phyloP scores from a whole-genome alignment of 768 basidiomycete species.

The Lactifluus hygrophoroides region DNA sequence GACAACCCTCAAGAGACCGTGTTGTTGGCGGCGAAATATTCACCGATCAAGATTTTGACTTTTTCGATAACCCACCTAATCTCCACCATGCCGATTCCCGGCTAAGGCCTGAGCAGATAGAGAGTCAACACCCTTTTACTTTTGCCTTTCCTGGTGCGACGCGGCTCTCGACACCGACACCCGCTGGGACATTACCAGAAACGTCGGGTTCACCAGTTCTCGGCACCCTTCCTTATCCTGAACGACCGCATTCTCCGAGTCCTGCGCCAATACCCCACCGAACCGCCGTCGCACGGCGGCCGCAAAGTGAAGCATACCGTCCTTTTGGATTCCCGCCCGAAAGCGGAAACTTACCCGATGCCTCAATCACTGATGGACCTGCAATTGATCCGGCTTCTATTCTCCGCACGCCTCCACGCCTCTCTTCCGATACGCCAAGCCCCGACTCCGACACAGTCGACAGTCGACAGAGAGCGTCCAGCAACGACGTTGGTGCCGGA shows the following conservation, averaged over 20 bases:
- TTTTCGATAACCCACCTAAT: slow-evolving; percentile 19
- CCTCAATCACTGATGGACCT: slow-evolving; percentile 8
- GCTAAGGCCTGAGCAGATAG: slow-evolving; percentile 1
- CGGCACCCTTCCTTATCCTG: slow-evolving; percentile 16
- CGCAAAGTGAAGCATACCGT: slow-evolving; percentile 13
- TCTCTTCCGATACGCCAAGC: neutral
- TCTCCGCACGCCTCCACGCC: slow-evolving; percentile 17
- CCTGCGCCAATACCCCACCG: slow-evolving; percentile 15
- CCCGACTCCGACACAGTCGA: slow-evolving; percentile 7
- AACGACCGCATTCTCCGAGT: slow-evolving; percentile 19
- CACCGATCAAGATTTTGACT: slow-evolving; percentile 22
- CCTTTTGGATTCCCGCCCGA: slow-evolving; percentile 16
- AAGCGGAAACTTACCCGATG: slow-evolving; percentile 7
- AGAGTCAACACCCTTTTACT: slow-evolving; percentile 18
- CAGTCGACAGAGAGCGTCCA: slow-evolving; percentile 21
- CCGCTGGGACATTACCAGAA: slow-evolving; percentile 7
- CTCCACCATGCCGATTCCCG: slow-evolving; percentile 10
- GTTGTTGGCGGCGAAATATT: slow-evolving; percentile 17
- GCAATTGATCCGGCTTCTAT: slow-evolving; percentile 16
- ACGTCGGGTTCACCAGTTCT: slow-evolving; percentile 8
- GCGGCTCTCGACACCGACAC: slow-evolving; percentile 10
- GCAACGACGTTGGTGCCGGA: slow-evolving; percentile 39
- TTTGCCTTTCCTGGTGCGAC: slow-evolving; percentile 16
- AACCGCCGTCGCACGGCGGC: neutral
- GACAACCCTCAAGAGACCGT: neutral